Conservation (phyloP, 1,284 basidiomycete genomes). For the Kwoniella shivajii region DNA sequence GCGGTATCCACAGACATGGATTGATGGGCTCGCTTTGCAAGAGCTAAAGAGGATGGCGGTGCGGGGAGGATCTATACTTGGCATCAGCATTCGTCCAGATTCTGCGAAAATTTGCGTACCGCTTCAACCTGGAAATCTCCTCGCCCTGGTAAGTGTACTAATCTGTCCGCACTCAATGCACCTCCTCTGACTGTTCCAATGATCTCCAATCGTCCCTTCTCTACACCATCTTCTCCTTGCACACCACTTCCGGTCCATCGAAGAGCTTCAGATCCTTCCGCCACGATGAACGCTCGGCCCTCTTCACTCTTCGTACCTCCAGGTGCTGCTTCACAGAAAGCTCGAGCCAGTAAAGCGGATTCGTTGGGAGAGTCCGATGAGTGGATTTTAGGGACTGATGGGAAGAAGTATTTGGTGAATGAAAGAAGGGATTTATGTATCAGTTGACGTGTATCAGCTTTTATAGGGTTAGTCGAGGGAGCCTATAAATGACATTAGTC, state of each 20-base stretch:
- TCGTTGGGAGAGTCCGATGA: constrained; percentile 62
- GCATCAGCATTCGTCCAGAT: background rate
- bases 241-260: constrained; percentile 59
- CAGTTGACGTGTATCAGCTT: constrained; percentile 61
- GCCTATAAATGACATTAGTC: constrained; percentile 28
- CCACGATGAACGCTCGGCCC: constrained; percentile 75
- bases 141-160: constrained; percentile 84
- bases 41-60: constrained; percentile 27
- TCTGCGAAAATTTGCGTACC: constrained; percentile 56
- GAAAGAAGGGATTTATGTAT: constrained; percentile 84
- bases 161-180: constrained; percentile 75
- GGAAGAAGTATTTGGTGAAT: constrained; percentile 94
- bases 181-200: constrained; percentile 83
- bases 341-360: constrained; percentile 68
- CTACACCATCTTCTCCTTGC: constrained; percentile 31
- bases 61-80: constrained; percentile 37
- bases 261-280: constrained; percentile 61
- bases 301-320: constrained; percentile 64
- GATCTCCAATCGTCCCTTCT: constrained; percentile 64
- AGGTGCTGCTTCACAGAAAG: constrained; percentile 78
- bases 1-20: constrained; percentile 37
- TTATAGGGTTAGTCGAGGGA: constrained; percentile 53
- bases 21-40: constrained; percentile 37
- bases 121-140: constrained; percentile 86
- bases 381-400: constrained; percentile 66